Percentiles rank a stretch among this genome's conserved stretches.
phyloP scores from a whole-genome alignment of 257 asterid species.

The Jaltomata sinuosa region DNA sequence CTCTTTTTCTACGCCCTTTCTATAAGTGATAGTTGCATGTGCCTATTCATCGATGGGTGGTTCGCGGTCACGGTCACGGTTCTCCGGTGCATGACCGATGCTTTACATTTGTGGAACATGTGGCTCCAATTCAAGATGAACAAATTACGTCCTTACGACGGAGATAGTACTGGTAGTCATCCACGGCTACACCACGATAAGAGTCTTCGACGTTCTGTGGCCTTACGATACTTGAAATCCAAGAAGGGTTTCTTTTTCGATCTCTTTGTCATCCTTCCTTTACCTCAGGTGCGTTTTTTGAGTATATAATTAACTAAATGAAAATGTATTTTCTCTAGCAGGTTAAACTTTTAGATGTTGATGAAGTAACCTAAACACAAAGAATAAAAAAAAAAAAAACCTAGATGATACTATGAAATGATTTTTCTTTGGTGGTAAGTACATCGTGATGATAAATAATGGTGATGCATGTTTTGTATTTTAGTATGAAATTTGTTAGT shows the following conservation, averaged over 20 bases:
- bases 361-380: not conserved
- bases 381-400: not conserved
- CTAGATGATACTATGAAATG: not conserved
- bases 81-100: slow-evolving; percentile 85
- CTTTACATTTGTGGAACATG: slow-evolving; percentile 74
- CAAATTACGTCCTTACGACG: slow-evolving; percentile 13
- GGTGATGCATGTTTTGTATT: slow-evolving; percentile 18
- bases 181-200: not conserved
- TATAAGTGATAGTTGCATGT: slow-evolving; percentile 66
- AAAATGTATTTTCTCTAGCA: not conserved
- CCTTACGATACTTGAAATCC: slow-evolving; percentile 37
- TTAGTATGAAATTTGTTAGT: not conserved
- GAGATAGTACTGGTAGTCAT: not conserved
- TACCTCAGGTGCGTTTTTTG: slow-evolving; percentile 57
- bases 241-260: slow-evolving; percentile 64
- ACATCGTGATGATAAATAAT: slow-evolving; percentile 13
- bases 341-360: not conserved
- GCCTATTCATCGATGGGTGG: slow-evolving; percentile 92
- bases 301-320: not conserved
- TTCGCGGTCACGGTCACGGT: slow-evolving; percentile 69
- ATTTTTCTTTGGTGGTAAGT: not conserved
- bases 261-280: slow-evolving; percentile 81
- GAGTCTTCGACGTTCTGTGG: slow-evolving; percentile 15
- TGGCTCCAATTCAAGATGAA: slow-evolving; percentile 68
- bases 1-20: slow-evolving; percentile 78